Conservation (phyloP, 805 yeast species). For the Saccharomycopsis javanensis region DNA sequence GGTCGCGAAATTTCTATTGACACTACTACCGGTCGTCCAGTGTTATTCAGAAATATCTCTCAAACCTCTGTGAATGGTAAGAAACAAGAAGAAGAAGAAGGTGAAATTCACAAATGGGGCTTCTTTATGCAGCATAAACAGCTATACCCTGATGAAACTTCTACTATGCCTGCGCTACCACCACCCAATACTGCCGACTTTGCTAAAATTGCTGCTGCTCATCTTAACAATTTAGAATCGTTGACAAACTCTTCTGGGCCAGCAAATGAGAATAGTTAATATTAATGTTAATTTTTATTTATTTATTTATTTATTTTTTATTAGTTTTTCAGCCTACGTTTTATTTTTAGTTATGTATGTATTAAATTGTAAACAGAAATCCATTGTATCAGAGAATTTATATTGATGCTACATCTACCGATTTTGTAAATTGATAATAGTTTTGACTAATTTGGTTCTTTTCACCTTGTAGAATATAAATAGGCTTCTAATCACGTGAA, state of each 20-base stretch:
- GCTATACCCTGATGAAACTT: constrained; percentile 25
- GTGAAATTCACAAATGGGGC: constrained; percentile 84
- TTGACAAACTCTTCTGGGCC: not conserved
- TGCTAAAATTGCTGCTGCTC: constrained; percentile 1
- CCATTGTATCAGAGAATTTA: not conserved
- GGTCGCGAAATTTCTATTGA: constrained; percentile 50
- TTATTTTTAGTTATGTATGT: not conserved
- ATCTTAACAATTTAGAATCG: not conserved
- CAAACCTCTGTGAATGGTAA: constrained; percentile 60
- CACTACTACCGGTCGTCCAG: constrained; percentile 62
- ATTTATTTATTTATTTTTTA: not conserved
- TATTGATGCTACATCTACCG: too few species aligned
- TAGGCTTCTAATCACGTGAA: not conserved
- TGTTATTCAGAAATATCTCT: constrained; percentile 52
- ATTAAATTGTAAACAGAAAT: not conserved
- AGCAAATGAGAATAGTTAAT: not conserved
- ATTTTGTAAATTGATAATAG: too few species aligned
- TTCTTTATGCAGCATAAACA: constrained; percentile 54
- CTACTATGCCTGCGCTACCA: not conserved
- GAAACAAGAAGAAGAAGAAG: constrained; percentile 83
- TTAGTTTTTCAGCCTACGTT: too few species aligned
- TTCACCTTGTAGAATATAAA: too few species aligned
- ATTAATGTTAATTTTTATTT: not conserved
- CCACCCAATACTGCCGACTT: not conserved
- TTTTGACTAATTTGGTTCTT: too few species aligned